Conservation (phyloP, 176 grass and related monocot species). For the Aegilops tauschii region DNA sequence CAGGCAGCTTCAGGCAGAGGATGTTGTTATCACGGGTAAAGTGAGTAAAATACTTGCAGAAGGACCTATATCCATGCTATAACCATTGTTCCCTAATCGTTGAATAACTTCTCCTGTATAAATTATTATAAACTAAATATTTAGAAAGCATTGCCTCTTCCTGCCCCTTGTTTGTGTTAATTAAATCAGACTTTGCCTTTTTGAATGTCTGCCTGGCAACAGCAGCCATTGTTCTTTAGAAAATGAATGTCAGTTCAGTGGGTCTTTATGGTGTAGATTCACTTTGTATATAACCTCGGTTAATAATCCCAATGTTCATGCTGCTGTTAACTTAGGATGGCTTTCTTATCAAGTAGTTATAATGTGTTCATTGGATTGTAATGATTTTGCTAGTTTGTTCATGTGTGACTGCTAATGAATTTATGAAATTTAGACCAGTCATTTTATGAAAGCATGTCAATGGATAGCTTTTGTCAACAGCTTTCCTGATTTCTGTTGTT, state of each 20-base stretch:
- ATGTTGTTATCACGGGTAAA: slow-evolving; percentile 65
- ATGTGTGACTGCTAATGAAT: neutral
- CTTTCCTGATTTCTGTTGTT: neutral
- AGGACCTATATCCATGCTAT: neutral
- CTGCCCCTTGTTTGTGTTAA: slow-evolving; percentile 3
- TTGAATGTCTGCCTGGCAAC: neutral
- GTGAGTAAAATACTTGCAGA: slow-evolving; percentile 53
- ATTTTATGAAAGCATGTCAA: neutral
- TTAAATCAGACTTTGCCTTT: neutral
- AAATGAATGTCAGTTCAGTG: neutral
- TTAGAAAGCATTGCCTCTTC: neutral
- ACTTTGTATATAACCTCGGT: neutral
- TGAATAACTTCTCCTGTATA: neutral
- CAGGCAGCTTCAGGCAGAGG: slow-evolving; percentile 91
- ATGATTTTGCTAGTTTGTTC: slow-evolving; percentile 21
- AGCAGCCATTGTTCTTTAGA: neutral
- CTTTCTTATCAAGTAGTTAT: neutral
- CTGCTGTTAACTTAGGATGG: slow-evolving; percentile 17
- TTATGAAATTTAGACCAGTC: neutral
- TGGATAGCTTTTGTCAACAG: neutral
- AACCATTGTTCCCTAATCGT: neutral
- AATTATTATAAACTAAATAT: neutral
- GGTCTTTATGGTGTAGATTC: neutral
- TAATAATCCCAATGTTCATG: neutral
- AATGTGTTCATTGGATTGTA: slow-evolving; percentile 4